Base-by-base conservation (phyloP, 768 basidiomycete species). In the Naganishia vaughanmartiniae region DNA sequence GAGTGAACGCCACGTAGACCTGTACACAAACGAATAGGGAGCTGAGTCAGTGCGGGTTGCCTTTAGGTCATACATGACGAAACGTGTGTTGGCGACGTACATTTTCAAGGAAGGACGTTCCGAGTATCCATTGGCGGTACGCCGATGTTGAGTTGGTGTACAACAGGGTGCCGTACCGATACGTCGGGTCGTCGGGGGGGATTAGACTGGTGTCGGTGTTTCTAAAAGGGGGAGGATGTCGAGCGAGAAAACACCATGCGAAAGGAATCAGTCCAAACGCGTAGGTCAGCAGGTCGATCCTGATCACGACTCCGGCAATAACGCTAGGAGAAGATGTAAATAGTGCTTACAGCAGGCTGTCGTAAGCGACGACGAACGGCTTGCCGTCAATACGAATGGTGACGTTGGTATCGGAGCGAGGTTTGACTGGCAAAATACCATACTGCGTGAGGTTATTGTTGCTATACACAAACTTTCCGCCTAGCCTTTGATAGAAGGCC, bases 21-120 rank as follows among this genome's bases (percentile, higher is more conserved):
- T 58, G 34, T 10, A 39, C 15, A 24, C 2, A 9, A 15, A 33
- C 30, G 19, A 12, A 42, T 15, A 7, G 14, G 42, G 42, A 2
- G 15, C 42, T n/a, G n/a, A n/a, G 17, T 42, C 17, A 42, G 15
- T 15, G 15, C 42, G 42, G 17, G 42, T 15, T 42, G 42, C 17
- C 12, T 4, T 36, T 4, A 36, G 34, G 12, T 5, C 34, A 36
- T 4, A 36, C 54, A 30, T 26, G n/a, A 5, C 24, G 19, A 51
- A 4, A 4, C 48, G 24, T 54, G 53, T 30, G n/a, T 4, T 54
- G 7, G 4, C n/a, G 28, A 56, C 57, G 7, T 58, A 58, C 57
- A 17, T 57, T 57, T 36, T 58, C 57, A 5, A 58, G 31, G 57
- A 58, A 58, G 9, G 57, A 39, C 57, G 39, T n/a, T 24, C 57